Conservation (phyloP, 2,329 filamentous ascomycete genomes). For the Davidsoniella eucalypti region DNA sequence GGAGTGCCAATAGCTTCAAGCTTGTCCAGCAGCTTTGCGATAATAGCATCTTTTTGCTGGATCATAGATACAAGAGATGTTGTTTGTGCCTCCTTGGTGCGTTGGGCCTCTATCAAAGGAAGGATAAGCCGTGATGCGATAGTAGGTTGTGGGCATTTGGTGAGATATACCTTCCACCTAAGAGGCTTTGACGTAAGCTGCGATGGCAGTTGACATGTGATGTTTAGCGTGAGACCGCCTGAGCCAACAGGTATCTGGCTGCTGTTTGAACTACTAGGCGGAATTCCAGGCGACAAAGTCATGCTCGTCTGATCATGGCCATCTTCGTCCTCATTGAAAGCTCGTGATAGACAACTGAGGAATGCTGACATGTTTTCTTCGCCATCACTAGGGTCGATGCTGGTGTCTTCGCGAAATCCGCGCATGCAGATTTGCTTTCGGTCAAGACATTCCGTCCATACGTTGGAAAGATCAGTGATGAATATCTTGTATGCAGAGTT, state of each 20-base stretch:
- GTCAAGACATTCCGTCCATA: conserved; percentile 55
- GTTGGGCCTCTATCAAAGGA: conserved; percentile 32
- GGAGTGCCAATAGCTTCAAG: conserved; percentile 34
- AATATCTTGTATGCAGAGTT: conserved; percentile 44
- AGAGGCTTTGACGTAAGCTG: conserved; percentile 33
- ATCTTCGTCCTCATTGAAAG: conserved; percentile 30
- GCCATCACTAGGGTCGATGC: conserved; percentile 58
- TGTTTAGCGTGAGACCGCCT: conserved; percentile 32
- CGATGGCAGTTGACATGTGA: conserved; percentile 47
- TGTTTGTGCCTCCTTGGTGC: conserved; percentile 24
- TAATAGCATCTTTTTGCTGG: conserved; percentile 34
- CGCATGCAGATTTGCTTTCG: conserved; percentile 45
- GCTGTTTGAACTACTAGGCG: conserved; percentile 16
- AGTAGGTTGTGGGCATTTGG: conserved; percentile 25
- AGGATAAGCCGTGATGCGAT: conserved; percentile 34
- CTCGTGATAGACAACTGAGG: conserved; percentile 41
- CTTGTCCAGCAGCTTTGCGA: conserved; percentile 36
- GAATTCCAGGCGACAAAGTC: conserved; percentile 22
- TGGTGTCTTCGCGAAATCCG: conserved; percentile 45
- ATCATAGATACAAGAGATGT: conserved; percentile 28
- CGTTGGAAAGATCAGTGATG: conserved; percentile 53
- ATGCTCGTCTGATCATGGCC: conserved; percentile 30
- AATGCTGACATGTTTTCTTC: conserved; percentile 50
- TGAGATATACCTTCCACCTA: conserved; percentile 47
- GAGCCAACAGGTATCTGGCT: conserved; percentile 17